Evolutionary conservation across 148 eudicot genomes (phyloP).

Genomic region (Drosera capensis): DNA sequence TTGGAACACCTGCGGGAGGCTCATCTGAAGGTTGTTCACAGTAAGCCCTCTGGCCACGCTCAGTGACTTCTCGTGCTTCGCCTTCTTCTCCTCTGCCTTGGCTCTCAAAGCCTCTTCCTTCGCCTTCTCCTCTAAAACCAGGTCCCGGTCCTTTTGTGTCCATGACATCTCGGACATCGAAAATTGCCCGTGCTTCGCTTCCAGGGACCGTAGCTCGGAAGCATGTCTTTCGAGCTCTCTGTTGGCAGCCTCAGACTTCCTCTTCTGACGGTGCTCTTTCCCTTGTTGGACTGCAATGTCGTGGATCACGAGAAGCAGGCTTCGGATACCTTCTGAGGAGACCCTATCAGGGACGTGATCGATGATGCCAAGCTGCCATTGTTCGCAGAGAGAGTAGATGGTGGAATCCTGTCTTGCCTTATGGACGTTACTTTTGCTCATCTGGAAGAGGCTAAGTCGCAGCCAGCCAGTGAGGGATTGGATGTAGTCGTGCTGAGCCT

Average conservation of each 20-base stretch:
- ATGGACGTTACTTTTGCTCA: conserved; percentile 29
- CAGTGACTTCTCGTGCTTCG: conserved; percentile 56
- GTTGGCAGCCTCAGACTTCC: conserved; percentile 44
- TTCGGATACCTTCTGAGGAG: conserved; percentile 76
- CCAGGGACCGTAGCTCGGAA: conserved; percentile 36
- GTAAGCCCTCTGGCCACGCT: conserved; percentile 68
- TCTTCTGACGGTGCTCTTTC: conserved; percentile 74
- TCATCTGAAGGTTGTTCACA: conserved; percentile 70
- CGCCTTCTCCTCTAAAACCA: conserved; percentile 43
- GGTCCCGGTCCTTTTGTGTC: conserved; percentile 27
- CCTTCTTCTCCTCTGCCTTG: conserved; percentile 82
- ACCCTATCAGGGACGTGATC: conserved; percentile 76
- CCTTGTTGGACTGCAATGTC: conserved; percentile 67
- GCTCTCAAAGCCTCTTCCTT: conserved; percentile 43
- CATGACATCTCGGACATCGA: conserved; percentile 21
- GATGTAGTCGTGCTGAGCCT: conserved; percentile 61
- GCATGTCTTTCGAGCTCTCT: conserved; percentile 69
- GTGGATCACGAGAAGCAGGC: conserved; percentile 45
- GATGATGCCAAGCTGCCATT: conserved; percentile 69
- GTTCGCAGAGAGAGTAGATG: conserved; percentile 77
- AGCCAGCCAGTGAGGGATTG: conserved; percentile 88
- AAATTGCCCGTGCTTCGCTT: conserved; percentile 44
- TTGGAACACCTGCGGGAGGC: conserved; percentile 78
- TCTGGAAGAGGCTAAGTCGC: conserved; percentile 80
- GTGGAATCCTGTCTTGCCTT: conserved; percentile 51